Evolutionary conservation across 2,329 filamentous ascomycete species (phyloP).

Genomic region (Capronia epimyces): DNA sequence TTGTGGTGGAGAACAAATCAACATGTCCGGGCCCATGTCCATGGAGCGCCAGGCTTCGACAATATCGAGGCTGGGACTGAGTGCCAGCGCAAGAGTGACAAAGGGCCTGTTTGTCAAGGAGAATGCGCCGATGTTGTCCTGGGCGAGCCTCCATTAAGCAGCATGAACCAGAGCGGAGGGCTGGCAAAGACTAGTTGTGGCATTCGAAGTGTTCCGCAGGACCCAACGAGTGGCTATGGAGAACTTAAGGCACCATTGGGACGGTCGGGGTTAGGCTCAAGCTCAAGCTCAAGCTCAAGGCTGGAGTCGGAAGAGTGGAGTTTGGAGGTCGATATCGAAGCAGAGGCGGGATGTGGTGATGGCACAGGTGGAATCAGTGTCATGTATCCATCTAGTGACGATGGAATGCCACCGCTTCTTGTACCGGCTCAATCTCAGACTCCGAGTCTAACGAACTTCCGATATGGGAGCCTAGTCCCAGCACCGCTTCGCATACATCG

Average conservation of each 20-base stretch:
- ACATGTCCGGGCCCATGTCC: not conserved
- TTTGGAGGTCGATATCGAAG: not conserved
- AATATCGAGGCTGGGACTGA: not conserved
- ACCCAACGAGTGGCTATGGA: not conserved
- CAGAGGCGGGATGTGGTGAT: not conserved
- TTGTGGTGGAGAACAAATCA: not conserved
- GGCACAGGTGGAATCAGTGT: not conserved
- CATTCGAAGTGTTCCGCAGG: not conserved
- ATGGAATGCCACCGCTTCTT: not conserved
- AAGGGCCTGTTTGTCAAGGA: no score
- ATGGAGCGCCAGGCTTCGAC: not conserved
- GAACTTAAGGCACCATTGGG: not conserved
- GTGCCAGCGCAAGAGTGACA: not conserved
- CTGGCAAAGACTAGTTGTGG: not conserved
- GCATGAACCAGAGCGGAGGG: not conserved
- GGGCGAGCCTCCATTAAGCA: no score
- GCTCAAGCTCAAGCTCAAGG: not conserved
- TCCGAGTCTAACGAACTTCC: not conserved
- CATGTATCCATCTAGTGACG: not conserved
- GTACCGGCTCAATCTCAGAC: not conserved
- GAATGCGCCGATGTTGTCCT: no score
- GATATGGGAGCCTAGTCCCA: constrained; percentile 7
- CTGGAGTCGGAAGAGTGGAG: not conserved
- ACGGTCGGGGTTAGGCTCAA: not conserved
- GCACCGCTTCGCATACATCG: constrained; percentile 4